These are phyloP conservation scores for Graphiopsis chlorocephala DNA, from an alignment of 2,329 filamentous ascomycete species.

Conservation along the genomic window DNA sequence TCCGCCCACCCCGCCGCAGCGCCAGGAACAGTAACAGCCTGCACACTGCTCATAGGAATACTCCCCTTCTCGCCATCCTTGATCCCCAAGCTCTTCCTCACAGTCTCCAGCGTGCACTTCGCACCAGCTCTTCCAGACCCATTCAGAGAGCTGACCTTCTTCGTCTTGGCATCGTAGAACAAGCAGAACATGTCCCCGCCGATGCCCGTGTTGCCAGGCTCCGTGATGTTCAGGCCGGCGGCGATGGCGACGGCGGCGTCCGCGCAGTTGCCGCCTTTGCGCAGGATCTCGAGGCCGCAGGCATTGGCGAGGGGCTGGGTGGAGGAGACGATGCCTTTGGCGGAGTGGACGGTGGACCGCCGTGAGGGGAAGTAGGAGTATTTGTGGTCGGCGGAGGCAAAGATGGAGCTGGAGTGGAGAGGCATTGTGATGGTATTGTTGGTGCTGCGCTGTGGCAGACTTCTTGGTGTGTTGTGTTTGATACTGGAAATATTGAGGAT, in stretches of 20 bases:
- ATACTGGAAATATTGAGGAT: background rate
- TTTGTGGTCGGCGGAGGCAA: slow-evolving; percentile 42
- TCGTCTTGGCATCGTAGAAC: slow-evolving; percentile 80
- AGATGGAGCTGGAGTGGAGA: slow-evolving; percentile 50
- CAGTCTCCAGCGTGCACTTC: slow-evolving; percentile 65
- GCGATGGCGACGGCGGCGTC: slow-evolving; percentile 96
- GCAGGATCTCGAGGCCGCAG: slow-evolving; percentile 81
- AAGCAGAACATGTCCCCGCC: slow-evolving; percentile 97
- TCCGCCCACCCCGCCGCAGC: slow-evolving; percentile 94
- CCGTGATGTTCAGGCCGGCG: slow-evolving; percentile 87
- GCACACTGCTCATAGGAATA: slow-evolving; percentile 74
- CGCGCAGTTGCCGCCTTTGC: slow-evolving; percentile 87
- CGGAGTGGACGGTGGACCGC: slow-evolving; percentile 89
- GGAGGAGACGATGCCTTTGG: slow-evolving; percentile 84
- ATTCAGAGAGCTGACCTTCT: slow-evolving; percentile 82
- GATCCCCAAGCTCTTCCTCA: slow-evolving; percentile 68
- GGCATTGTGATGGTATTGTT: slow-evolving; percentile 39
- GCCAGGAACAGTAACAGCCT: slow-evolving; percentile 83
- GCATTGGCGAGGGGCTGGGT: slow-evolving; percentile 86
- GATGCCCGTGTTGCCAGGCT: slow-evolving; percentile 89
- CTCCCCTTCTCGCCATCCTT: slow-evolving; percentile 53
- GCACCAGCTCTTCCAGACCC: slow-evolving; percentile 82
- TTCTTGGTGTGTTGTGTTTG: background rate
- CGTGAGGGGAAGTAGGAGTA: slow-evolving; percentile 72
- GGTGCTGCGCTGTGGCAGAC: background rate